Percentiles rank a stretch among this genome's conserved stretches.
Conservation (phyloP, 306 rosid species). For the Vigna mungo region DNA sequence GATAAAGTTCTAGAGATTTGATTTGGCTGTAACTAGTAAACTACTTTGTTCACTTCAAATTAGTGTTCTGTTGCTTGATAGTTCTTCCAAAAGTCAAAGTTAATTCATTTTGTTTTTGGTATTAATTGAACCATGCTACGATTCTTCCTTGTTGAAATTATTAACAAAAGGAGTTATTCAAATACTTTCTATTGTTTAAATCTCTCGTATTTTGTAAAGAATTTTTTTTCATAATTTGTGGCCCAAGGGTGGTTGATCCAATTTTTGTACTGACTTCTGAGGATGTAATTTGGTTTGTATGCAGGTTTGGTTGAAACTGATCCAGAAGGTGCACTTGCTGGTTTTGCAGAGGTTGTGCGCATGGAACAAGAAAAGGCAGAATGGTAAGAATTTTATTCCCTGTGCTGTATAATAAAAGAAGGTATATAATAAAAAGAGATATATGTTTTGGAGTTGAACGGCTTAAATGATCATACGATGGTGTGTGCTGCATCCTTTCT, state of each 20-base stretch:
- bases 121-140: slow-evolving; percentile 24
- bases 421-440: not conserved
- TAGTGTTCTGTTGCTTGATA: slow-evolving; percentile 20
- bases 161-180: slow-evolving; percentile 1
- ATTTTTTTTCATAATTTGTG: slow-evolving; percentile 27
- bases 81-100: not conserved
- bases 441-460: slow-evolving; percentile 10
- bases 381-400: slow-evolving; percentile 61
- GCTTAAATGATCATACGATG: not conserved
- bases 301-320: slow-evolving; percentile 92
- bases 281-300: slow-evolving; percentile 25
- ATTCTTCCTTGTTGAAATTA: slow-evolving; percentile 37
- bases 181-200: not conserved
- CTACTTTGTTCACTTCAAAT: slow-evolving; percentile 26
- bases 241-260: slow-evolving; percentile 28
- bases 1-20: not conserved
- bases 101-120: not conserved
- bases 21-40: not conserved
- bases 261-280: slow-evolving; percentile 16
- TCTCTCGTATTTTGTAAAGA: slow-evolving; percentile 12
- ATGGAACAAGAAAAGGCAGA: slow-evolving; percentile 98
- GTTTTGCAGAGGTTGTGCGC: slow-evolving; percentile 83
- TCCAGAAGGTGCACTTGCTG: slow-evolving; percentile 91
- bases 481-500: slow-evolving; percentile 18
- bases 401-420: slow-evolving; percentile 13